Conservation (phyloP, 2,329 filamentous ascomycete species). For the Sclerotinia trifoliorum region DNA sequence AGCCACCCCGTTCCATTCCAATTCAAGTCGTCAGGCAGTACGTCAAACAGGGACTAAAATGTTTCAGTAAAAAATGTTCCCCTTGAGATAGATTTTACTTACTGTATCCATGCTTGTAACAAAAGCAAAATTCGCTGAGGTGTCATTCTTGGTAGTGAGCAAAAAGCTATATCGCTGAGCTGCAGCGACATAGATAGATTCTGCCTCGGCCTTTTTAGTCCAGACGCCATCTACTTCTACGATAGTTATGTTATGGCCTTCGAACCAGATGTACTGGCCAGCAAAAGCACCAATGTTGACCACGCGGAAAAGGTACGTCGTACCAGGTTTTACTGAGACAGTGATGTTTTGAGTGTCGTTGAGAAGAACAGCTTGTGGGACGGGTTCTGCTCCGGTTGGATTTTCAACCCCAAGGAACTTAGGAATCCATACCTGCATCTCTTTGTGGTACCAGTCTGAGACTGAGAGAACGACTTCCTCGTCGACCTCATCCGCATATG, state of each 20-base stretch:
- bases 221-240: constrained; percentile 74
- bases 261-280: constrained; percentile 64
- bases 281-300: constrained; percentile 73
- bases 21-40: constrained; percentile 64
- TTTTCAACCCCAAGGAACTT: constrained; percentile 49
- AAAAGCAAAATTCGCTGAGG: constrained; percentile 63
- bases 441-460: constrained; percentile 60
- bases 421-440: constrained; percentile 48
- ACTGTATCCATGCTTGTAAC: constrained; percentile 65
- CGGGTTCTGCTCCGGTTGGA: constrained; percentile 54
- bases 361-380: constrained; percentile 67
- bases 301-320: constrained; percentile 71
- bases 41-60: constrained; percentile 59
- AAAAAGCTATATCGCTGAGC: constrained; percentile 67
- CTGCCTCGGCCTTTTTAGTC: constrained; percentile 55
- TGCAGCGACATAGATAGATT: constrained; percentile 64
- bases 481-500: constrained; percentile 50
- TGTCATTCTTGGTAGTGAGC: constrained; percentile 62
- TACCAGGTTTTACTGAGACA: constrained; percentile 61
- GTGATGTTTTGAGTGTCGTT: constrained; percentile 66
- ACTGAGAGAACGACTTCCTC: constrained; percentile 56
- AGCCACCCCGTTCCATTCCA: constrained; percentile 67
- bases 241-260: constrained; percentile 65
- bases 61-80: constrained; percentile 31
- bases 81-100: constrained; percentile 11